phyloP scores from a whole-genome alignment of 768 basidiomycete species.

The Terana coerulea region DNA sequence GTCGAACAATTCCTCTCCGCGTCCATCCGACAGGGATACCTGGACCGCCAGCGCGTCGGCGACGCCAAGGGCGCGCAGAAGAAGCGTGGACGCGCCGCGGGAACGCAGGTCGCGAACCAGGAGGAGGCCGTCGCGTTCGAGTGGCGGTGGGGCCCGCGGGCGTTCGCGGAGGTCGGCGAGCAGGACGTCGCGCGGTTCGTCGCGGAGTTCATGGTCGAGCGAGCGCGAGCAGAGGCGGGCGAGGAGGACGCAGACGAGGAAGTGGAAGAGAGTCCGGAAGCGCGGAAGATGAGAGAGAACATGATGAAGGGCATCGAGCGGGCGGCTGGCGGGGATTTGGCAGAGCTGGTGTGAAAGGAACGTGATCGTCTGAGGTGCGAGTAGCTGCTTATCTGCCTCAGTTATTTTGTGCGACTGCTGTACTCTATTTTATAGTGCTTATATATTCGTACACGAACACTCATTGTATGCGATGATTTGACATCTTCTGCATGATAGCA shows the following conservation, averaged over 20 bases:
- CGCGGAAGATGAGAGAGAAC: constrained; percentile 35
- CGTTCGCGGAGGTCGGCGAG: constrained; percentile 83
- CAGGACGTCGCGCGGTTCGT: constrained; percentile 69
- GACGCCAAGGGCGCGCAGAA: constrained; percentile 38
- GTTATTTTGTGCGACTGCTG: too few relatives aligned
- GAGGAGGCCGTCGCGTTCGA: constrained; percentile 48
- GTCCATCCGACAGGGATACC: constrained; percentile 69
- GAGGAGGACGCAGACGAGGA: constrained; percentile 20
- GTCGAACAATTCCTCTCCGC: constrained; percentile 64
- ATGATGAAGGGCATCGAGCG: constrained; percentile 57
- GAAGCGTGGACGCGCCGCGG: constrained; percentile 54
- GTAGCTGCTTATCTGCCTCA: too few relatives aligned
- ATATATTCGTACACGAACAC: too few relatives aligned
- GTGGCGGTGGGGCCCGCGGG: constrained; percentile 85
- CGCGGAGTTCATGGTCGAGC: constrained; percentile 71
- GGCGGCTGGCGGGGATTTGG: constrained; percentile 40
- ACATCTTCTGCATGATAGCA: too few relatives aligned
- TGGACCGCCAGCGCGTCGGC: constrained; percentile 62
- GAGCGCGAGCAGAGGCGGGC: constrained; percentile 15
- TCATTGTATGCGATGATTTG: too few relatives aligned
- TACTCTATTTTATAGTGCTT: too few relatives aligned
- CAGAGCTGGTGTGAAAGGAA: constrained; percentile 1
- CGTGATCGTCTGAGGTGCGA: too few relatives aligned
- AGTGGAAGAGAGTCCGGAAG: constrained; percentile 15
- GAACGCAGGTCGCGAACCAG: constrained; percentile 34